Evolutionary conservation across 805 yeast species (phyloP).

Genomic region (Cyberlindnera veronae): DNA sequence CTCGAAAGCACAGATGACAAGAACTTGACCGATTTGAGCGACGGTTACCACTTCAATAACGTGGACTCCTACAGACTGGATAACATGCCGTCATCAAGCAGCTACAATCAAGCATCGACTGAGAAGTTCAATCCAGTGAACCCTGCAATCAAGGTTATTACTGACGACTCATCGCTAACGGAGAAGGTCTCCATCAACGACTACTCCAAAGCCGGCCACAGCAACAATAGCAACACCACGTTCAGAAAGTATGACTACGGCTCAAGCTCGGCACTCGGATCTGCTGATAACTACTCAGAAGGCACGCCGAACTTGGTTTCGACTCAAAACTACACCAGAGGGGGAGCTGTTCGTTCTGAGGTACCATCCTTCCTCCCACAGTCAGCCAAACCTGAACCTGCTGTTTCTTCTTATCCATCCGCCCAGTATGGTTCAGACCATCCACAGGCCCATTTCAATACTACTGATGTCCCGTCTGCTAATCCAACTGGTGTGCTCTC

Average conservation of each 20-base stretch:
- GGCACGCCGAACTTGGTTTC: conserved; percentile 28
- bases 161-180: conserved; percentile 25
- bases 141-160: conserved; percentile 21
- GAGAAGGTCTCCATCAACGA: conserved; percentile 26
- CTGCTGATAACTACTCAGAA: conserved; percentile 18
- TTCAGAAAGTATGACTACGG: conserved; percentile 17
- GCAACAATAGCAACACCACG: conserved; percentile 4
- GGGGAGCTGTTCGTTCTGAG: conserved; percentile 24
- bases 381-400: conserved; percentile 24
- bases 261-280: conserved; percentile 5
- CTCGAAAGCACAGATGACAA: conserved; percentile 16
- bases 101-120: conserved; percentile 8
- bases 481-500: neutral
- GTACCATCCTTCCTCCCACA: conserved; percentile 23
- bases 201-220: conserved; percentile 20
- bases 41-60: conserved; percentile 20
- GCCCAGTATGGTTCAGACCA: conserved; percentile 12
- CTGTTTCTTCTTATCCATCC: conserved; percentile 19
- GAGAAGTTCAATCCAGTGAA: conserved; percentile 14
- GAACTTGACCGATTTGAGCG: conserved; percentile 26
- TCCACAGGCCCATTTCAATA: neutral
- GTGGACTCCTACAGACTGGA: conserved; percentile 14
- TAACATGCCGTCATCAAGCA: conserved; percentile 9
- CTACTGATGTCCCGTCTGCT: neutral
- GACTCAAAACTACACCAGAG: conserved; percentile 22